Evolutionary conservation across 305 asterid genomes (phyloP), one percentile per base, ranked within the genome.

Genomic region (Fraxinus angustifolia): DNA sequence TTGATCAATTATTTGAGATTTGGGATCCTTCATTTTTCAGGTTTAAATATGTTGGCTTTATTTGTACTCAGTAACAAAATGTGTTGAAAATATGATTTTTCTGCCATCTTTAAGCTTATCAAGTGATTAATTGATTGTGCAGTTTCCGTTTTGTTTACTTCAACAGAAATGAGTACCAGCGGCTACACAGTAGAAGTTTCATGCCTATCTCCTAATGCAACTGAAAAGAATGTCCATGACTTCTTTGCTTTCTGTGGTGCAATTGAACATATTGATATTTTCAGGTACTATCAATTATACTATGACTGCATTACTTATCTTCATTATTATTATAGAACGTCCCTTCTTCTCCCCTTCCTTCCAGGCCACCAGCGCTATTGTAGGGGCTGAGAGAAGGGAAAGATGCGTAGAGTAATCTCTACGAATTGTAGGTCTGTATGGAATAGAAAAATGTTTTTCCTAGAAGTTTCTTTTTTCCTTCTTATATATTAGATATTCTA

Each of bases 181-280:
- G 62, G 62, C 19, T 53, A 53, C 23, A 53, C 8, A 16, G 23
- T n/a, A 4, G 62, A 53, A 53, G 62, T 53, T n/a, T 16, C 62
- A 53, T 4, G 62, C 81, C 85, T 96, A 86, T 91, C 99, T 26
- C 92, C 99, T 34, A 85, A 80, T 79, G 93, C 90, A 16, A 86
- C 91, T 7, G 99, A 94, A 88, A 94, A 94, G 88, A 95, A 93
- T 80, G 91, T 96, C 73, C 82, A 84, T 79, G 96, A 94, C 82
- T 96, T 96, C 85, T 94, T 96, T 65, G 91, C 91, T 75, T 91
- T 96, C 87, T 96, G 98, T 84, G 98, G 99, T 81, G 85, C 90
- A 74, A 94, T 96, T 74, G 95, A 96, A 34, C 97, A 94, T 85
- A 93, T 96, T 14, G 99, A 96, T 36, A 87, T 96, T 76, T 88